Percentiles rank a stretch among this genome's conserved stretches.
Conservation (phyloP, 352 stramenopile genomes). For the Aphanomyces invadans region DNA sequence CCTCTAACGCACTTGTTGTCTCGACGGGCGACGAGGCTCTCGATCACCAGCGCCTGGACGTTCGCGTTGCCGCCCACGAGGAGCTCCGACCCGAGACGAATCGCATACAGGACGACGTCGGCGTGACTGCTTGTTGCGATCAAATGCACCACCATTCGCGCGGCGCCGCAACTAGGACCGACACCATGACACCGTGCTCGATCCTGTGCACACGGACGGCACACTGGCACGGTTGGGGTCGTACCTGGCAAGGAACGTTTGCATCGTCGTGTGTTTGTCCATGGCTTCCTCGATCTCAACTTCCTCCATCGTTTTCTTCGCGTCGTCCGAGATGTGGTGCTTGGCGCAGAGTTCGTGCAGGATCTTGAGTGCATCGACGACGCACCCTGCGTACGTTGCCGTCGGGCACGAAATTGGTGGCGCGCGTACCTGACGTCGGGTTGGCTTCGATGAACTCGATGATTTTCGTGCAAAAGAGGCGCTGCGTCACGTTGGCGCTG, state of each 20-base stretch:
- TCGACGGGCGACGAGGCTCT: conserved; percentile 6
- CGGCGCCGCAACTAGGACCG: conserved; percentile 2
- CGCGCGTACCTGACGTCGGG: neutral
- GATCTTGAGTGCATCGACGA: conserved; percentile 11
- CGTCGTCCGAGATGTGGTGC: neutral
- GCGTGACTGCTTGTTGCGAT: neutral
- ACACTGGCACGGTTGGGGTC: no score
- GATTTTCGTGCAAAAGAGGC: conserved; percentile 17
- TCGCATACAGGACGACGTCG: neutral
- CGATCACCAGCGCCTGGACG: conserved; percentile 19
- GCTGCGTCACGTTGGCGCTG: conserved; percentile 5
- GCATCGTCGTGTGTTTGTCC: neutral
- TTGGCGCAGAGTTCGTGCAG: neutral
- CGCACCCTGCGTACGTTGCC: neutral
- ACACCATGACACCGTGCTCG: no score
- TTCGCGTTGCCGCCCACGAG: conserved; percentile 21
- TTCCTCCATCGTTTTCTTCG: neutral
- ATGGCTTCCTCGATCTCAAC: conserved; percentile 7
- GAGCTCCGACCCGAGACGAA: conserved; percentile 1
- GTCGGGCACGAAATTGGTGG: no score
- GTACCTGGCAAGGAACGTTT: conserved; percentile 15
- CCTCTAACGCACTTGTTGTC: conserved; percentile 4
- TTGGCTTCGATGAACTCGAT: conserved; percentile 5
- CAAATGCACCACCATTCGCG: neutral
- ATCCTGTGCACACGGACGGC: no score